Evolutionary conservation across 148 eudicot genomes (phyloP).

Genomic region (Talinum fruticosum): DNA sequence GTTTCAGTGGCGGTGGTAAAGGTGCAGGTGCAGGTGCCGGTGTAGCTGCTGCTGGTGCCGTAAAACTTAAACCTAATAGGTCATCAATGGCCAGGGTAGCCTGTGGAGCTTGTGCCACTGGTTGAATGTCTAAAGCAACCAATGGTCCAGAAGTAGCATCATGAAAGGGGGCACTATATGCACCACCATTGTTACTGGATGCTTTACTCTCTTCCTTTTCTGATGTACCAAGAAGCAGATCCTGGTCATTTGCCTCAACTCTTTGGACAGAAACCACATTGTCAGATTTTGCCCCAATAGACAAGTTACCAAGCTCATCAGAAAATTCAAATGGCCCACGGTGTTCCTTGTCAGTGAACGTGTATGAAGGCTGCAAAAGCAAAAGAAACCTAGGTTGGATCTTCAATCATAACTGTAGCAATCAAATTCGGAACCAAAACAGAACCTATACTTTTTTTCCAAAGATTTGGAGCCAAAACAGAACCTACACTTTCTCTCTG

Average conservation of each 20-base stretch:
- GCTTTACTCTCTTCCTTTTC: constrained; percentile 68
- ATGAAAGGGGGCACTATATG: constrained; percentile 61
- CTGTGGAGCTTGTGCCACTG: constrained; percentile 35
- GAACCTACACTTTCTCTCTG: too few species aligned
- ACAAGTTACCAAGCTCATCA: constrained; percentile 69
- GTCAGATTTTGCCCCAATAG: constrained; percentile 57
- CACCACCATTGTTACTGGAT: constrained; percentile 56
- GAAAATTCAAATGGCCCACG: constrained; percentile 95
- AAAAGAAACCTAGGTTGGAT: background rate
- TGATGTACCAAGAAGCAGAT: constrained; percentile 73
- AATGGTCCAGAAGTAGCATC: constrained; percentile 43
- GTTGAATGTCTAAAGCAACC: constrained; percentile 41
- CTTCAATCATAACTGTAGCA: background rate
- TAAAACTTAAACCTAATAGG: constrained; percentile 71
- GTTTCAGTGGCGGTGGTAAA: constrained; percentile 44
- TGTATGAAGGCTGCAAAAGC: constrained; percentile 86
- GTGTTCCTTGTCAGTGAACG: constrained; percentile 97
- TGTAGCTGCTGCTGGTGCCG: constrained; percentile 28
- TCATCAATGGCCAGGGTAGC: constrained; percentile 83
- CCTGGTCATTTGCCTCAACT: constrained; percentile 87
- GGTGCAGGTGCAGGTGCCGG: constrained; percentile 44
- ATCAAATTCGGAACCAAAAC: background rate
- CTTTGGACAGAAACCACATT: constrained; percentile 53
- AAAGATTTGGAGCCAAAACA: background rate
- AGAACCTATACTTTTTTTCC: background rate